Evolutionary conservation across 192 early-diverging fungal genomes (phyloP), one percentile per base, ranked within the genome.

Genomic region (Coemansia reversa): DNA sequence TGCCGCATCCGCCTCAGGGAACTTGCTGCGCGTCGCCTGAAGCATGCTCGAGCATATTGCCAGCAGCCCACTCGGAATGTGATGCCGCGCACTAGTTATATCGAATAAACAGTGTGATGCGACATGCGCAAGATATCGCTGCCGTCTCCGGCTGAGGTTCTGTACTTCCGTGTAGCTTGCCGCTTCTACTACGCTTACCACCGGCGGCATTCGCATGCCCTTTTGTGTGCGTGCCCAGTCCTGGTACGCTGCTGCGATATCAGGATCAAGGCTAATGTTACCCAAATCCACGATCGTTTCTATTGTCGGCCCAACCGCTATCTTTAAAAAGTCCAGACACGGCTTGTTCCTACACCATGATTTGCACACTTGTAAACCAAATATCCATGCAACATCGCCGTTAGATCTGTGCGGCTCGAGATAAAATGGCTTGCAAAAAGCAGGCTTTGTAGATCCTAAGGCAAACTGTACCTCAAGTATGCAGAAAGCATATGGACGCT

Each of bases 141-240:
- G 66, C 54, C 75, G 69, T 62, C 75, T 69, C 6, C 75, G 69
- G 58, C 75, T 78, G 29, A 78, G 70, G 55, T 78, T 78, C 53
- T 78, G 75, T 51, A 78, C 75, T 55, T 78, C 75, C 3, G 75
- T 78, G 55, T 78, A 78, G 50, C 69, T 60, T 3, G 75, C 75
- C 7, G 75, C 75, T 19, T 78, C 75, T 3, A 72, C 69, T 1
- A 62, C 61, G 39, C 75, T 66, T 14, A 69, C 75, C 0, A 78
- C 69, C 0, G 51, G 63, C 5, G 75, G 56, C 48, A 78, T 51
- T 0, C 66, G 51, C 22, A 51, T 55, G 20, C 35, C 25, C 7
- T 27, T 50, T 11, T 72, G 70, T 9, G 70, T 63, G 55, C 70
- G 69, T 12, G 63, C 70, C 75, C 75, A 78, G 59, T 78, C 75